Evolutionary conservation across 306 rosid species (phyloP), one percentile per base, ranked within the genome.

Genomic region (Neltuma alba): DNA sequence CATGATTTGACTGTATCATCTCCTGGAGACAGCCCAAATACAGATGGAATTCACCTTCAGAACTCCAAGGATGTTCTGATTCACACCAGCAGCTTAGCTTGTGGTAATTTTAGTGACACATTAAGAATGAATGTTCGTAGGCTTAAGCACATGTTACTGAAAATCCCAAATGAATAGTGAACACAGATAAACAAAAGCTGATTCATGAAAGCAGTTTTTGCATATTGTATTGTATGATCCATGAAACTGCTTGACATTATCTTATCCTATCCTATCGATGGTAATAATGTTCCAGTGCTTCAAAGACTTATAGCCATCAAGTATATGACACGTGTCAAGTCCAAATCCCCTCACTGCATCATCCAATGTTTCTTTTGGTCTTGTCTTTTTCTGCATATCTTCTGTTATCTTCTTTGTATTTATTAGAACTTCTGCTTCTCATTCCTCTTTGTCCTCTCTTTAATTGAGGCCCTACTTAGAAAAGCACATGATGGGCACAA

Each of bases 391-490:
- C 41, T 23, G 74, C 23, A 33, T 20, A 1, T 60, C 42, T 70
- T 44, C 54, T 25, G 33, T 23, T 25, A 57, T 57, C 33, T 57
- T 58, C 28, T 36, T 74, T 72, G 80, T 66, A 50, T 65, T 44
- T 30, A 63, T 33, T 37, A 71, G 55, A 71, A 45, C 48, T 34
- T 64, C 58, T 67, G 21, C 41, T 64, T 72, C 76, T 72, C 47
- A 55, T 64, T 63, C 68, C 77, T 77, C 75, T 42, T 68, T 23
- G 72, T 68, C 81, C 70, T 75, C 77, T 71, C 33, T 62, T 74
- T 74, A 66, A 78, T 45, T 9, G 69, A 60, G 77, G 44, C 74
- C 86, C 86, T 44, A 74, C 68, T 36, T 78, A 67, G 80, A 57
- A 72, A 58, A 61, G 2, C 71, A 61, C 31, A 33, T 8, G 41